These are phyloP conservation scores for Solanum chmielewskii DNA, from an alignment of 257 asterid species.

Conservation along the genomic window DNA sequence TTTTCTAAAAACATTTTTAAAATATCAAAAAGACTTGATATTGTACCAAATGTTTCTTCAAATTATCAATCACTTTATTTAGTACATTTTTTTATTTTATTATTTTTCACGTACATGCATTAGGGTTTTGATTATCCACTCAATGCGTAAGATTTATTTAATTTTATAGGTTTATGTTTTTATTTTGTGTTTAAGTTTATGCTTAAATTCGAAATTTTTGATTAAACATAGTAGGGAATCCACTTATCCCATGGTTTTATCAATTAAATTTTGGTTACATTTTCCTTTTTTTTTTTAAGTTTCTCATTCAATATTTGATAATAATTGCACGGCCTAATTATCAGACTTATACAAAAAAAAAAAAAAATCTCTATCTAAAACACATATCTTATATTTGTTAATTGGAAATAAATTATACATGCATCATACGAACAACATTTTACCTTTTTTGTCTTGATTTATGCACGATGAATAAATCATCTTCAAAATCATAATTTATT, in stretches of 20 bases:
- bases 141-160: no score
- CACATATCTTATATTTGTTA: no score
- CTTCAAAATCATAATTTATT: neutral
- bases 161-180: no score
- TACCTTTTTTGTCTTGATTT: neutral
- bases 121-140: no score
- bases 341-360: fast-evolving
- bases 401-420: no score
- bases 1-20: neutral
- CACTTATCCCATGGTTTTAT: neutral
- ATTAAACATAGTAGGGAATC: no score
- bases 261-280: neutral
- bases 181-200: neutral
- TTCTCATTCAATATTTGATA: no score
- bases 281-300: no score
- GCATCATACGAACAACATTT: no score
- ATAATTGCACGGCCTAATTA: neutral
- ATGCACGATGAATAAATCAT: neutral
- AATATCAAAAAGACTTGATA: no score
- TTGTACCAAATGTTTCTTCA: neutral
- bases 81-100: neutral
- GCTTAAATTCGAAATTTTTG: neutral
- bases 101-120: no score
- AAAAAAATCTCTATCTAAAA: neutral
- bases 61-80: no score